Base-by-base conservation (phyloP, 257 asterid genomes). In the Striga asiatica region DNA sequence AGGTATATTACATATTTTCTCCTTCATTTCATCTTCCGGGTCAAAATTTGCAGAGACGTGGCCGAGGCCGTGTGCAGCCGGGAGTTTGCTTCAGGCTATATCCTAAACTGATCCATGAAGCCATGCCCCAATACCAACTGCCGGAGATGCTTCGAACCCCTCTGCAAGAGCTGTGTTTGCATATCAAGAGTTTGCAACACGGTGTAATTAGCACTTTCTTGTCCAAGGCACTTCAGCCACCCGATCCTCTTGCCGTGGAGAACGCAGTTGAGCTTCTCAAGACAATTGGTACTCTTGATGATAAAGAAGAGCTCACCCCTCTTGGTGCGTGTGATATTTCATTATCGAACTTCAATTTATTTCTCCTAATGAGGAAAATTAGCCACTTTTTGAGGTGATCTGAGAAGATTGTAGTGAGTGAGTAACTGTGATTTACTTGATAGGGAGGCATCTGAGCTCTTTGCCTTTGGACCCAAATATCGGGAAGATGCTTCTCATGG, bases 21-120 rank as follows among this genome's bases (percentile, higher is more conserved):
- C 16, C 27, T 38, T 54, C 13, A 18, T 71, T 39, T 31, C 3
- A 4, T 65, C 19, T 29, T 60, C 66, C n/a, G 64, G 37, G 48
- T 60, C 56, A 65, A n/a, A n/a, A n/a, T n/a, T 65, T 66, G 63
- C 78, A 91, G 98, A 84, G 98, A 60, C 96, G 96, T 47, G 98
- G 98, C 54, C 94, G 98, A 0, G 96, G 96, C 41, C 98, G 96
- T 66, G 96, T 91, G 58, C 91, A 82, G 67, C 94, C 98, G 60
- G 98, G 98, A 51, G 84, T 87, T 66, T 91, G 98, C 77, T 91
- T 79, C 61, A 72, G 98, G 60, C 63, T 91, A 60, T 91, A 78
- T 65, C 98, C 96, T 14, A 87, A 78, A 76, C 63, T 91, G 50
- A 79, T 91, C 43, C 62, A 81, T 35, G 98, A 28, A 5, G 32